Conservation (phyloP, 2,329 filamentous ascomycete species). For the Xylaria sp. region DNA sequence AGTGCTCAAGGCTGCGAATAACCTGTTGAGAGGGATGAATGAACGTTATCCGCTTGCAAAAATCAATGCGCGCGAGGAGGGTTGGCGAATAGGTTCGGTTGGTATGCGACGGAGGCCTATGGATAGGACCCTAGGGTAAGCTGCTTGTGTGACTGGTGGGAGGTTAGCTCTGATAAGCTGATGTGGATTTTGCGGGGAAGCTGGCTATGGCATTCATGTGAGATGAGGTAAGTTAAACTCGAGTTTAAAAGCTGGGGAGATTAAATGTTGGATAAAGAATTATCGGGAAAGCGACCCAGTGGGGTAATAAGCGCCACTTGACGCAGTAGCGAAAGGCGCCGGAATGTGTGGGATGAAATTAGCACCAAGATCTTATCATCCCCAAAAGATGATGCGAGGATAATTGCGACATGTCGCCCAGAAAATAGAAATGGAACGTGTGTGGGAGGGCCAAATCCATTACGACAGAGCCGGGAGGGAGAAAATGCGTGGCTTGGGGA, state of each 20-base stretch:
- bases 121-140: constrained; percentile 41
- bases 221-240: constrained; percentile 36
- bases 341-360: constrained; percentile 17
- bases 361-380: constrained; percentile 44
- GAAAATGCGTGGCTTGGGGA: constrained; percentile 21
- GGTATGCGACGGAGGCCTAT: constrained; percentile 38
- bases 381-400: constrained; percentile 45
- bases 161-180: constrained; percentile 50
- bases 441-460: constrained; percentile 18
- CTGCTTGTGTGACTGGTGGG: constrained; percentile 41
- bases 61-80: constrained; percentile 32
- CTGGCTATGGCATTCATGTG: constrained; percentile 42
- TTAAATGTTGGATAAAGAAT: constrained; percentile 14
- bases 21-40: constrained; percentile 16
- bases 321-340: constrained; percentile 6
- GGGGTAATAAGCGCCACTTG: constrained; percentile 18
- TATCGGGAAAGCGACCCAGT: constrained; percentile 8
- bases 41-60: constrained; percentile 19
- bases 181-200: constrained; percentile 46
- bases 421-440: constrained; percentile 44
- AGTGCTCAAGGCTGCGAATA: constrained; percentile 11
- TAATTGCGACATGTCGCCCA: constrained; percentile 45
- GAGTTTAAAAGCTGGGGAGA: constrained; percentile 22
- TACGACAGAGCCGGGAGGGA: constrained; percentile 14
- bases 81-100: constrained; percentile 31